A percentile compares a stretch with the other conserved stretches of the same genome.
These are phyloP conservation scores for Boletus sp. DNA, from an alignment of 768 basidiomycete species.

Conservation along the genomic window DNA sequence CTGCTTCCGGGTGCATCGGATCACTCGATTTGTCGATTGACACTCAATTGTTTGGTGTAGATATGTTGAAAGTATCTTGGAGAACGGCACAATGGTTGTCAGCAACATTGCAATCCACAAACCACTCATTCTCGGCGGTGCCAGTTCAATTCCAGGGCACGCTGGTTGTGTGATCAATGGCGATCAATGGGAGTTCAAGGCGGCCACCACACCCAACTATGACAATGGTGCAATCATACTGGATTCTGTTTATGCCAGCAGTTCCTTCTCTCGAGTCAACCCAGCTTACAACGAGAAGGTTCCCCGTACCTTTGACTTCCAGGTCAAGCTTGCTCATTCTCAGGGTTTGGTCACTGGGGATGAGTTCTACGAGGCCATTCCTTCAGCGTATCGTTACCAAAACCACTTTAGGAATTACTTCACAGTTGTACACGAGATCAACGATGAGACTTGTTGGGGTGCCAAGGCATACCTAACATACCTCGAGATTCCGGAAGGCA, in stretches of 20 bases:
- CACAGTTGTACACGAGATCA: constrained; percentile 26
- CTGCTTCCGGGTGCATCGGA: too few species aligned
- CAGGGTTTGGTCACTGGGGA: constrained; percentile 15
- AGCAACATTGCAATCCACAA: constrained; percentile 29
- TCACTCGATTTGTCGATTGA: too few species aligned
- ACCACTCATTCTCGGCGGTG: constrained; percentile 23
- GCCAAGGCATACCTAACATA: too few species aligned
- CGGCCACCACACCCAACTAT: constrained; percentile 22
- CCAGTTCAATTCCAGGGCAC: constrained; percentile 17
- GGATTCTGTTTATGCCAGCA: constrained; percentile 31
- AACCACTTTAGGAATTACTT: too few species aligned
- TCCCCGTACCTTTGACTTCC: constrained; percentile 24
- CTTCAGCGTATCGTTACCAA: constrained; percentile 20
- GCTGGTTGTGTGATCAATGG: constrained; percentile 26
- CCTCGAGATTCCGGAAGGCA: too few species aligned
- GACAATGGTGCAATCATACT: constrained; percentile 23
- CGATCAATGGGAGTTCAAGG: constrained; percentile 31
- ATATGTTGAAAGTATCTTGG: too few species aligned
- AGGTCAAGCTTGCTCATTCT: constrained; percentile 18
- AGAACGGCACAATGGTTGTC: constrained; percentile 32
- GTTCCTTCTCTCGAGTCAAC: constrained; percentile 26
- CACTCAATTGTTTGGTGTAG: too few species aligned
- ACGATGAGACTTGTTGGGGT: constrained; percentile 26
- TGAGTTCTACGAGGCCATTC: constrained; percentile 18
- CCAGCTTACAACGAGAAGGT: constrained; percentile 22